Evolutionary conservation across 2,329 filamentous ascomycete species (phyloP).

Genomic region (Trichoderma aggressivum): DNA sequence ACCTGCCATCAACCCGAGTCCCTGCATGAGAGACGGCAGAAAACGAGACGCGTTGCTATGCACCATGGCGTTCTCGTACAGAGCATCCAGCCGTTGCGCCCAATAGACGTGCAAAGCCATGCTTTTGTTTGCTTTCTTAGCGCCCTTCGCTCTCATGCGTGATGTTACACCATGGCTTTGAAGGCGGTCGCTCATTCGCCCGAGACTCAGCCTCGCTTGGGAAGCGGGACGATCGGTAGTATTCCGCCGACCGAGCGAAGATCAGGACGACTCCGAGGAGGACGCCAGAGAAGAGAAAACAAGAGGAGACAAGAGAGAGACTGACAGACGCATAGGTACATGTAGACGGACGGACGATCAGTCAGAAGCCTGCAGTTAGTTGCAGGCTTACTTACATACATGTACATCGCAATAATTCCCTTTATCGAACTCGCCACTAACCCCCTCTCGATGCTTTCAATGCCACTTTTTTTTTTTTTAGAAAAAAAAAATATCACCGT

Average conservation of each 20-base stretch:
- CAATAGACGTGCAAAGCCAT: neutral
- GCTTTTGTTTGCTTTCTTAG: conserved; percentile 12
- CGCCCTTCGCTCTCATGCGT: conserved; percentile 1
- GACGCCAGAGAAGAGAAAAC: neutral
- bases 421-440: neutral
- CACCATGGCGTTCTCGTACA: neutral
- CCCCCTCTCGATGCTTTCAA: neutral
- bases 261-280: neutral
- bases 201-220: conserved; percentile 5
- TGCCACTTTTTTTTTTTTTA: neutral
- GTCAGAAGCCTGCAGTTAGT: too few relatives aligned
- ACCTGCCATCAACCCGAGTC: neutral
- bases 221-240: conserved; percentile 13
- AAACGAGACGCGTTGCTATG: neutral
- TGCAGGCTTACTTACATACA: too few relatives aligned
- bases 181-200: conserved; percentile 3
- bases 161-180: neutral
- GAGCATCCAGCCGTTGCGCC: neutral
- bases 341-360: too few relatives aligned
- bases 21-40: neutral
- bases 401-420: too few relatives aligned
- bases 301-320: neutral
- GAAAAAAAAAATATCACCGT: neutral
- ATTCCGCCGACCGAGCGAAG: conserved; percentile 2
- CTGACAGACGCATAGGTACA: neutral